Evolutionary conservation across 345 rosid species (phyloP).

Genomic region (Ceriops zippeliana): DNA sequence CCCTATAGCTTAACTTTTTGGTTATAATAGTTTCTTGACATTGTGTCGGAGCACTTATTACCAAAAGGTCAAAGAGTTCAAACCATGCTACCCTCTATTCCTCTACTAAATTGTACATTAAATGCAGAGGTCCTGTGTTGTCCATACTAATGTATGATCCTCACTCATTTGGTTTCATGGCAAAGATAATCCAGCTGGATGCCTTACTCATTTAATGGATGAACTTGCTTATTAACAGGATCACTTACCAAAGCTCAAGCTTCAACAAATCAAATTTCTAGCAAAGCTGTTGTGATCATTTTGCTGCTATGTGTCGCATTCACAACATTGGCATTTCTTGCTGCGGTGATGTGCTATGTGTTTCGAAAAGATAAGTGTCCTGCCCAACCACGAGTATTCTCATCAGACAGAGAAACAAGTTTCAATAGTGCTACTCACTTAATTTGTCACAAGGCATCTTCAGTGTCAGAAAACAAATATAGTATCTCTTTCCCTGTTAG

Average conservation of each 20-base stretch:
- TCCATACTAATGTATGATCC: too few relatives aligned
- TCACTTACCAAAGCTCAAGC: conserved; percentile 31
- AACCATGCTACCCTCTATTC: too few relatives aligned
- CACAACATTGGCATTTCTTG: conserved; percentile 65
- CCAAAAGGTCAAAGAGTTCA: too few relatives aligned
- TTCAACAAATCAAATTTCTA: conserved; percentile 44
- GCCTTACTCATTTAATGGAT: conserved; percentile 15
- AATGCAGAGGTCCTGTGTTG: too few relatives aligned
- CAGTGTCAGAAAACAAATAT: conserved; percentile 38
- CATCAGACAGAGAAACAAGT: conserved; percentile 68
- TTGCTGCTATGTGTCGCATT: conserved; percentile 55
- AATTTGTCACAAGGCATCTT: conserved; percentile 48
- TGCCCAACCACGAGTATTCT: conserved; percentile 43
- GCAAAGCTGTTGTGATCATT: conserved; percentile 51
- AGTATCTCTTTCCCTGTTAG: conserved; percentile 36
- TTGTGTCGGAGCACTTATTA: too few relatives aligned
- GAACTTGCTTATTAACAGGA: conserved; percentile 44
- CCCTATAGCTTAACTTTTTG: too few relatives aligned
- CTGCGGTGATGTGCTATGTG: conserved; percentile 55
- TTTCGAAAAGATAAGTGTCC: conserved; percentile 44
- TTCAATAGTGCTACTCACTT: conserved; percentile 77
- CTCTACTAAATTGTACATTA: too few relatives aligned
- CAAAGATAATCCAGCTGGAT: not conserved
- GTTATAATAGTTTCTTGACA: too few relatives aligned
- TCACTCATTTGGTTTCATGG: too few relatives aligned